Base-by-base conservation (phyloP, 352 stramenopile genomes). In the Globisporangium okanoganense region DNA sequence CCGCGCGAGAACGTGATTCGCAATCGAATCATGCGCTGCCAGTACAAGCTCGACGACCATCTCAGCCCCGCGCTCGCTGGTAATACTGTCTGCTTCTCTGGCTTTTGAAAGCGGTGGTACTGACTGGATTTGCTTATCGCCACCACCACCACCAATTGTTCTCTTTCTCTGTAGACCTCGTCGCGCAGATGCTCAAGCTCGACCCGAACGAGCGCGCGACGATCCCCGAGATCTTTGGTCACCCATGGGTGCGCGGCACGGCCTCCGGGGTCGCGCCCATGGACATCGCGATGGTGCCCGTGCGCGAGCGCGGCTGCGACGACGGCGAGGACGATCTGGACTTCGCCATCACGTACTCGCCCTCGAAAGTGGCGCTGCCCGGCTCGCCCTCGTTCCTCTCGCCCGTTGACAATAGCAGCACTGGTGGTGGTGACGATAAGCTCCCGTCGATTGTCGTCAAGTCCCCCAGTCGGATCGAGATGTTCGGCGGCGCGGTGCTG, bases 191-290 rank as follows among this genome's bases (percentile, higher is more conserved):
- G 81, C 75, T 95, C 31, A 85, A 92, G 60, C 77, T 81, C 25
- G 82, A 96, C 56, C 87, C 85, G 29, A 86, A 83, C 31, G 84
- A 94, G 53, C 70, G 87, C 36, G 79, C 81, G 9, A 92, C 85
- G 9, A 93, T 96, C 38, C 85, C 84, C 5, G 82, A 94, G 54
- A 92, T 96, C 54, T 95, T 96, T 47, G 80, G 76, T 43, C 87
- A 96, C 56, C 78, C 79, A 3, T 96, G 87, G 87, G 73, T 96
- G 31, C 81, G 85, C 35, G 75, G 73, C 2, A 75, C 65, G 20
- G 56, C 70, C 12, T 71, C 67, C 33, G 71, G 77, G 1, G 78
- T 66, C 59, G 33, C 81, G 9, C 55, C 58, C 8, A 63, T 59
- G 25, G 67, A 72, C 33, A 64, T 72, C 35, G 49, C 60, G 3